Evolutionary conservation across 495 filamentous ascomycete species (phyloP).

Genomic region (Tuber aestivum): DNA sequence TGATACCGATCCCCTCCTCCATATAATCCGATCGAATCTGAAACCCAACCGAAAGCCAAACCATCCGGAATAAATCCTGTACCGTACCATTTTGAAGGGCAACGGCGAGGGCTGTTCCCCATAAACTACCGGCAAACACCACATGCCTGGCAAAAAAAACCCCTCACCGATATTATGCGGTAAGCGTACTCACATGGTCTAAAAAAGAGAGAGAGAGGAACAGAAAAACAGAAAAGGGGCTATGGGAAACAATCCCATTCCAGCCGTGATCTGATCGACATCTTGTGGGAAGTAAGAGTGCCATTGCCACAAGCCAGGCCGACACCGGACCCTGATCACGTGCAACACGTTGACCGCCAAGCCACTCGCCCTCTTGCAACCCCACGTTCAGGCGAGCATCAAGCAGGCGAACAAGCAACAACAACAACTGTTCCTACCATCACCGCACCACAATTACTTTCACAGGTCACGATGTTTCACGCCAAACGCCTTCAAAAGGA

Average conservation of each 20-base stretch:
- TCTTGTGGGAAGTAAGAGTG: background rate
- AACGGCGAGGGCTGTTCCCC: background rate
- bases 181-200: background rate
- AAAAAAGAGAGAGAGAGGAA: background rate
- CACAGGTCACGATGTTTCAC: slow-evolving; percentile 28
- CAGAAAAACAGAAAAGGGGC: background rate
- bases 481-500: slow-evolving; percentile 34
- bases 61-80: background rate
- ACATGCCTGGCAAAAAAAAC: background rate
- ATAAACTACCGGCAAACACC: background rate
- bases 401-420: background rate
- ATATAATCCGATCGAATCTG: background rate
- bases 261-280: background rate
- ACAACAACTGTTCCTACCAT: background rate
- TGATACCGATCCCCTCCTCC: background rate
- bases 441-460: background rate
- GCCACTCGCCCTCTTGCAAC: background rate
- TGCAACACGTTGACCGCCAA: background rate
- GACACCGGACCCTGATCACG: background rate
- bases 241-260: background rate
- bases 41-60: background rate
- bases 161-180: background rate
- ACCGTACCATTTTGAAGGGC: background rate
- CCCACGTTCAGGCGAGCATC: background rate
- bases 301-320: background rate